Evolutionary conservation across 192 early-diverging fungal species (phyloP).

Genomic region (Coemansia sp.): DNA sequence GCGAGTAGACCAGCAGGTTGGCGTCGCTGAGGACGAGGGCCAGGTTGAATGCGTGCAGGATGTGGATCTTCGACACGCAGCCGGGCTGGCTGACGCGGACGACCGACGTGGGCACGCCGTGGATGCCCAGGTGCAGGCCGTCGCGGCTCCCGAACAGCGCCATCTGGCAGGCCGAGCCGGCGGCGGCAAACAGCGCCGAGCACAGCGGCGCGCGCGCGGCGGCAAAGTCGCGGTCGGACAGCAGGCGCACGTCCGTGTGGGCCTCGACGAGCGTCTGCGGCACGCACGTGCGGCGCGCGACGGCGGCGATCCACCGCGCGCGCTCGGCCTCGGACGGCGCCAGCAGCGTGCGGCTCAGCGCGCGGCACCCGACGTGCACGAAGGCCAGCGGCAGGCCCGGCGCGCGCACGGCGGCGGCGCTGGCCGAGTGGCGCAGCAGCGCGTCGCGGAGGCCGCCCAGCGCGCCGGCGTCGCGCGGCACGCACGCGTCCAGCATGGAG

Average conservation of each 20-base stretch:
- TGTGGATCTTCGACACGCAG: slow-evolving; percentile 36
- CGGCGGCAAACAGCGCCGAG: slow-evolving; percentile 37
- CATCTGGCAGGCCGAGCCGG: slow-evolving; percentile 47
- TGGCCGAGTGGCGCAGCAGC: slow-evolving; percentile 28
- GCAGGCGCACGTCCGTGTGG: slow-evolving; percentile 37
- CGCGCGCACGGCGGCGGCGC: slow-evolving; percentile 8
- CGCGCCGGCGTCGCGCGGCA: slow-evolving; percentile 25
- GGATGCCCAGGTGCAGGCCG: slow-evolving; percentile 50
- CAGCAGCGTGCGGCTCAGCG: slow-evolving; percentile 43
- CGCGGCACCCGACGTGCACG: slow-evolving; percentile 43
- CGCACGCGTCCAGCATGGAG: slow-evolving; percentile 42
- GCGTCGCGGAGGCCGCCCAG: slow-evolving; percentile 34
- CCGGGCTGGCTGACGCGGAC: slow-evolving; percentile 26
- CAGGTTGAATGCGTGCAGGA: slow-evolving; percentile 36
- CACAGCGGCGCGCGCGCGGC: slow-evolving; percentile 37
- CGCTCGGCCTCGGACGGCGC: slow-evolving; percentile 25
- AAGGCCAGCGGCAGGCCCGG: slow-evolving; percentile 28
- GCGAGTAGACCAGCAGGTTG: slow-evolving; percentile 39
- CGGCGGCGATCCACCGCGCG: slow-evolving; percentile 22
- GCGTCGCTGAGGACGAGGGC: slow-evolving; percentile 40
- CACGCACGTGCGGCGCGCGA: slow-evolving; percentile 28
- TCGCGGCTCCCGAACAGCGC: slow-evolving; percentile 43
- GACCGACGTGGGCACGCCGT: slow-evolving; percentile 48
- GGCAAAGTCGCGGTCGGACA: slow-evolving; percentile 49
- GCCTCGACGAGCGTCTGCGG: slow-evolving; percentile 53